Percentiles rank a stretch among this genome's conserved stretches.
Evolutionary conservation across 2,329 filamentous ascomycete species (phyloP).

Genomic region (Stachybotrys chartarum): DNA sequence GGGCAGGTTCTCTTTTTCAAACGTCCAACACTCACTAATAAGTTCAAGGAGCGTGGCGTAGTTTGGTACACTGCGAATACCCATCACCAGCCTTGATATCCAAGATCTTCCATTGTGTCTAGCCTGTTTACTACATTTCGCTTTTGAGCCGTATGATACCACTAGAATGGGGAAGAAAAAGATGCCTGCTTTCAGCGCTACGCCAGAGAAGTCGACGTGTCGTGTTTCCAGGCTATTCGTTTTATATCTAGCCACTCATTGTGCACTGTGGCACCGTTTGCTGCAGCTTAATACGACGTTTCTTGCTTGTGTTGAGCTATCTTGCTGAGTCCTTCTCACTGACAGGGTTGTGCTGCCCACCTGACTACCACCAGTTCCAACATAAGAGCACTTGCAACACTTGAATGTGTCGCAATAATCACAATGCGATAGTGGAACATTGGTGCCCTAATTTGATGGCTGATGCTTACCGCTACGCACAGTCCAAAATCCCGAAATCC

Average conservation of each 20-base stretch:
- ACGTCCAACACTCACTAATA: background rate
- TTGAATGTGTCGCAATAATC: no score
- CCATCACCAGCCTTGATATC: constrained; percentile 4
- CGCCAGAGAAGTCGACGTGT: background rate
- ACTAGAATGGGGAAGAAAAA: constrained; percentile 15
- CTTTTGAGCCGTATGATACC: constrained; percentile 19
- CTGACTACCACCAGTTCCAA: no score
- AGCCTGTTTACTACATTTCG: constrained; percentile 10
- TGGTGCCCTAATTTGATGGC: no score
- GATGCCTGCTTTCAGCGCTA: background rate
- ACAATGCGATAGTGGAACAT: no score
- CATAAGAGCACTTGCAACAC: no score
- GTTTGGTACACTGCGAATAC: background rate
- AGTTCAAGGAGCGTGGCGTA: background rate
- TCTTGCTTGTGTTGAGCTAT: no score
- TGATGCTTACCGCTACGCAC: no score
- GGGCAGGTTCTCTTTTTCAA: background rate
- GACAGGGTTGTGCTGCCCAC: no score
- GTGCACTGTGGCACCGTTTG: no score
- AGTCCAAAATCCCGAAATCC: no score
- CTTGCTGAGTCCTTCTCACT: no score
- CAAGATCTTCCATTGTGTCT: constrained; percentile 10
- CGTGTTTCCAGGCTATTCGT: background rate
- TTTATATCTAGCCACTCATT: background rate
- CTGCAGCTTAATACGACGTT: no score